Evolutionary conservation across 1,284 basidiomycete species (phyloP), one percentile per base, ranked within the genome.

Genomic region (Apiotrichum domesticum): DNA sequence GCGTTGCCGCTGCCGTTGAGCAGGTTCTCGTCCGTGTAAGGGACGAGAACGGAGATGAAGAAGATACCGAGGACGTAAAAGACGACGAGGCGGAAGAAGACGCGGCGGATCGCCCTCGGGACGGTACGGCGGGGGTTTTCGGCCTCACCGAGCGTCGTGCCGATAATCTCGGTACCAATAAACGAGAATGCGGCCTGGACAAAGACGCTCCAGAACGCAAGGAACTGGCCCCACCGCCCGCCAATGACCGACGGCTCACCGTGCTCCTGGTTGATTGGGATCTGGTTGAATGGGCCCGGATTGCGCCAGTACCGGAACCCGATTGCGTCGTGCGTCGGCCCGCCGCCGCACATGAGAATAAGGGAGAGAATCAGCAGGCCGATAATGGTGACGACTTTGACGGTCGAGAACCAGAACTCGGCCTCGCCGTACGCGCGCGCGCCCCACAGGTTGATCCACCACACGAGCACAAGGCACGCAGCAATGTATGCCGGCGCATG

Each of bases 161-260:
- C 86, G 51, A 91, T 85, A 58, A 91, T 80, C 67, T 93, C 47
- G 77, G 90, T 86, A 57, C 87, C 88, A 68, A 88, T 84, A 80
- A 86, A 88, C 2, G 87, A 88, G 80, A 90, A 93, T 2, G 85
- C 86, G 10, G 89, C 87, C 69, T 88, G 87, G 29, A 88, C 83
- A 50, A 89, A 72, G 13, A 87, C 82, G 55, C 78, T 80, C 53
- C 88, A 75, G 65, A 90, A 82, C 14, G 80, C 87, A 32, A 89
- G 79, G 79, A 86, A 90, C 29, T 83, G 79, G 64, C 86, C 85
- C 68, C 68, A 72, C 35, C 39, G 13, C 7, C 72, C 71, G 1
- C 44, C 45, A 39, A 73, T 63, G 11, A 57, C 44, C 1, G 47
- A 57, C 5, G 29, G 32, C 35, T 14, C 7, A 10, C 10, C 49